These are phyloP conservation scores for Fusarium haematococcum DNA, from an alignment of 2,329 filamentous ascomycete species.

Conservation along the genomic window DNA sequence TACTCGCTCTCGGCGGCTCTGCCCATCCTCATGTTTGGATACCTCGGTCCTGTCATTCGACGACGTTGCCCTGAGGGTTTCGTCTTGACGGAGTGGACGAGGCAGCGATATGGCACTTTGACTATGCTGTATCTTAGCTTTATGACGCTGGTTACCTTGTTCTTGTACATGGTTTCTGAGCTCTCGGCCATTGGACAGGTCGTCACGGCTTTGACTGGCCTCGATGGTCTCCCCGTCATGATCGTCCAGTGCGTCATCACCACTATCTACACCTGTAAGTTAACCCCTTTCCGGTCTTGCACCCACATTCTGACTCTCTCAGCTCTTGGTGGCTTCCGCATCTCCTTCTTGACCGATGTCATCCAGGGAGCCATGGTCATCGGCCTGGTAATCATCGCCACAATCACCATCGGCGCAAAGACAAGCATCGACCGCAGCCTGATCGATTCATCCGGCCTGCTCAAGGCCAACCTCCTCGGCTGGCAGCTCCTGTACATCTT, in stretches of 20 bases:
- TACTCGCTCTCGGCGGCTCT: constrained; percentile 80
- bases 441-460: constrained; percentile 75
- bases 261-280: constrained; percentile 83
- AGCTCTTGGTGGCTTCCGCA: constrained; percentile 85
- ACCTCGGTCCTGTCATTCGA: constrained; percentile 81
- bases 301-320: not conserved
- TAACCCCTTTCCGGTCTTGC: too few species aligned
- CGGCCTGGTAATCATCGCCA: constrained; percentile 78
- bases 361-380: constrained; percentile 84
- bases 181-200: constrained; percentile 86
- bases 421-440: constrained; percentile 77
- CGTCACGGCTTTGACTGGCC: constrained; percentile 77
- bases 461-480: constrained; percentile 77
- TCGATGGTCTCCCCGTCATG: constrained; percentile 79
- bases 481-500: constrained; percentile 91
- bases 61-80: constrained; percentile 86
- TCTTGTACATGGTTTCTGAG: constrained; percentile 89
- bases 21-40: constrained; percentile 80
- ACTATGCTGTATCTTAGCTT: constrained; percentile 80
- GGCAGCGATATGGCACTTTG: constrained; percentile 78
- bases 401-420: constrained; percentile 81
- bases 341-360: constrained; percentile 87
- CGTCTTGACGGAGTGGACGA: constrained; percentile 86
- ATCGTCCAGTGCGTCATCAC: constrained; percentile 84
- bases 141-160: constrained; percentile 83